These are phyloP conservation scores for Ploettnerulaceae sp. DNA, from an alignment of 2,329 filamentous ascomycete genomes.

Conservation along the genomic window DNA sequence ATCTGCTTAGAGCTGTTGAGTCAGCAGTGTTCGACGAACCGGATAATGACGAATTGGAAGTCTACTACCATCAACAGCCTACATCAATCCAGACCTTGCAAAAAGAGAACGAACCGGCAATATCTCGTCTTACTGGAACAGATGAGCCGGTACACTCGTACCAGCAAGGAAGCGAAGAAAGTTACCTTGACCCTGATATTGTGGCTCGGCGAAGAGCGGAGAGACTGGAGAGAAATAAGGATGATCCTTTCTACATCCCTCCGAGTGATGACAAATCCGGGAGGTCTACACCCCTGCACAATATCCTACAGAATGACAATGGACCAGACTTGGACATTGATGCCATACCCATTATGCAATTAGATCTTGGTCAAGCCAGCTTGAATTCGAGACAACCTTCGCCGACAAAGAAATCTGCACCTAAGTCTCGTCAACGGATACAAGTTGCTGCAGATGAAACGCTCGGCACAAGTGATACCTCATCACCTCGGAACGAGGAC, in stretches of 20 bases:
- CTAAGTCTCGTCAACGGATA: slow-evolving; percentile 53
- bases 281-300: slow-evolving; percentile 72
- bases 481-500: slow-evolving; percentile 47
- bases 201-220: slow-evolving; percentile 70
- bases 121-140: slow-evolving; percentile 43
- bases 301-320: slow-evolving; percentile 67
- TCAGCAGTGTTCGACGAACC: slow-evolving; percentile 44
- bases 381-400: slow-evolving; percentile 26
- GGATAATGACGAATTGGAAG: slow-evolving; percentile 62
- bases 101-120: slow-evolving; percentile 52
- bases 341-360: slow-evolving; percentile 90
- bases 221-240: slow-evolving; percentile 74
- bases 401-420: slow-evolving; percentile 34
- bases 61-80: slow-evolving; percentile 57
- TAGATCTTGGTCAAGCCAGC: slow-evolving; percentile 62
- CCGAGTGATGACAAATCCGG: slow-evolving; percentile 49
- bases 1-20: slow-evolving; percentile 57
- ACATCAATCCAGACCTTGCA: slow-evolving; percentile 40
- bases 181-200: slow-evolving; percentile 67
- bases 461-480: slow-evolving; percentile 49
- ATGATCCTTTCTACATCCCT: slow-evolving; percentile 93
- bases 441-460: slow-evolving; percentile 71
- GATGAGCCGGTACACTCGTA: slow-evolving; percentile 51
- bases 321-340: slow-evolving; percentile 83
- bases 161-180: slow-evolving; percentile 56